phyloP scores from a whole-genome alignment of 1,284 basidiomycete species.

The Lentinula novae-zelandiae region DNA sequence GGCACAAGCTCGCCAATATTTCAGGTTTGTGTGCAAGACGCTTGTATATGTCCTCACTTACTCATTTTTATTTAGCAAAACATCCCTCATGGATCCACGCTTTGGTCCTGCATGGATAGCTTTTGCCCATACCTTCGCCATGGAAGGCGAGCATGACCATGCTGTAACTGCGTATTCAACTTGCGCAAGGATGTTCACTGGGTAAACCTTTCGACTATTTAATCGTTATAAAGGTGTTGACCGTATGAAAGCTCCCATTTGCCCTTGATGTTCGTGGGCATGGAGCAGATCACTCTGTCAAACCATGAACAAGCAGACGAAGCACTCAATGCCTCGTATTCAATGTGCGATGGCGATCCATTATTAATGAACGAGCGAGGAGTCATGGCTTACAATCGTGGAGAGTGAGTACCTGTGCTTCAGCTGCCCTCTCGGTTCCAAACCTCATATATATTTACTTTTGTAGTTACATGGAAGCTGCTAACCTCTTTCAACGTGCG shows the following conservation, averaged over 20 bases:
- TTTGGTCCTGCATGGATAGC: conserved; percentile 97
- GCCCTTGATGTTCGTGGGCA: conserved; percentile 93
- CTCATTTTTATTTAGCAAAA: conserved; percentile 62
- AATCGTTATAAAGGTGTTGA: not conserved
- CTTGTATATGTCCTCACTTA: not conserved
- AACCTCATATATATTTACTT: conserved; percentile 2
- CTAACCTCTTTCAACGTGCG: conserved; percentile 67
- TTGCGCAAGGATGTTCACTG: conserved; percentile 89
- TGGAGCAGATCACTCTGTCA: conserved; percentile 94
- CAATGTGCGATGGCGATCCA: conserved; percentile 84
- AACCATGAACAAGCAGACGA: conserved; percentile 84
- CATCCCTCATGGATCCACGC: conserved; percentile 93
- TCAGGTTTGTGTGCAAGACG: conserved; percentile 56
- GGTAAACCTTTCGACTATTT: conserved; percentile 45
- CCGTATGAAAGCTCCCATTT: conserved; percentile 71
- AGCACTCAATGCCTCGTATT: conserved; percentile 77
- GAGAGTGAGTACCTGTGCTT: conserved; percentile 53
- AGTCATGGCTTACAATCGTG: conserved; percentile 86
- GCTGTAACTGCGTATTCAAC: conserved; percentile 98
- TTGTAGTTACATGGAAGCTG: conserved; percentile 67
- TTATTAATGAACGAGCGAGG: conserved; percentile 90
- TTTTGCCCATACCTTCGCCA: conserved; percentile 95
- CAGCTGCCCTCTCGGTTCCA: conserved; percentile 8
- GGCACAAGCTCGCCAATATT: conserved; percentile 87
- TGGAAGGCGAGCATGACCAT: conserved; percentile 98